Evolutionary conservation across 108 stramenopile species (phyloP).

Genomic region (Fistulifera solaris): DNA sequence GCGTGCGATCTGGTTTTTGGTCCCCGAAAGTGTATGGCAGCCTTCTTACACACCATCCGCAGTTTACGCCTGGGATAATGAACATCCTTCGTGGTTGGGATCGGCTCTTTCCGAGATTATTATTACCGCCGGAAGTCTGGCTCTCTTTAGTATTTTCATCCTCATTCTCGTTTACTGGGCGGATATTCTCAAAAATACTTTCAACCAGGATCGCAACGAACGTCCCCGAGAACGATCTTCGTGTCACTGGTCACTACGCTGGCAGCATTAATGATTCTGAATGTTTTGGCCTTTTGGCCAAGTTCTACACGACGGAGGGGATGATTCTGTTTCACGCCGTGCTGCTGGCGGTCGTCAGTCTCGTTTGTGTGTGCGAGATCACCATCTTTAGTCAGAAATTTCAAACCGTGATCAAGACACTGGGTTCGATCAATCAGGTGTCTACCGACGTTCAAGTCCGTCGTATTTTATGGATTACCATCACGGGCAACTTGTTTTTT

Average conservation of each 20-base stretch:
- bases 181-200: constrained; percentile 94
- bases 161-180: constrained; percentile 96
- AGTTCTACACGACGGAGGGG: constrained; percentile 83
- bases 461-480: constrained; percentile 92
- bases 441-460: constrained; percentile 90
- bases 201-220: constrained; percentile 73
- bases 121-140: constrained; percentile 73
- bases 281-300: constrained; percentile 70
- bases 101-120: constrained; percentile 71
- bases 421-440: constrained; percentile 94
- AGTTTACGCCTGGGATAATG: constrained; percentile 73
- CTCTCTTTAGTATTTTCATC: constrained; percentile 92
- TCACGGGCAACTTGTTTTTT: constrained; percentile 93
- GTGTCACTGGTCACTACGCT: constrained; percentile 57
- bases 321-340: constrained; percentile 89
- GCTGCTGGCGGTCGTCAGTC: constrained; percentile 69
- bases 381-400: constrained; percentile 90
- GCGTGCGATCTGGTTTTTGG: constrained; percentile 84
- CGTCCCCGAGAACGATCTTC: constrained; percentile 87
- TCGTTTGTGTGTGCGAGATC: constrained; percentile 87
- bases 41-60: constrained; percentile 81
- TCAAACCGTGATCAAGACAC: constrained; percentile 85
- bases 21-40: constrained; percentile 76
- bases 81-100: constrained; percentile 74
- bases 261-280: constrained; percentile 54